These are phyloP conservation scores for Saposhnikovia divaricata DNA, from an alignment of 129 eudicot genomes.

Conservation along the genomic window DNA sequence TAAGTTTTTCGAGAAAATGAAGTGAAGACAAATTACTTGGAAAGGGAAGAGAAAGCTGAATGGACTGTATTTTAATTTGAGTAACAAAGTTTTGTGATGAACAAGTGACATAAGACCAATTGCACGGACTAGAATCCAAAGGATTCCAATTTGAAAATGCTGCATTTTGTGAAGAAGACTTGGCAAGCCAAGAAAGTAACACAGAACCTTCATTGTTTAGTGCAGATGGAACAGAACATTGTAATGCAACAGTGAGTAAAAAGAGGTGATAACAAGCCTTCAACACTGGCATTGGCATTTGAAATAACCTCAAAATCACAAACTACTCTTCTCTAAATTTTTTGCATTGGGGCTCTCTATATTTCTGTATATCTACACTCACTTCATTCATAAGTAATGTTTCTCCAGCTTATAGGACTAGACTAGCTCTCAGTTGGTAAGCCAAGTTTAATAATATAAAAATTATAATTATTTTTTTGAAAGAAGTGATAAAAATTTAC, in stretches of 20 bases:
- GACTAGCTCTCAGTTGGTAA: conserved; percentile 21
- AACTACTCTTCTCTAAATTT: conserved; percentile 35
- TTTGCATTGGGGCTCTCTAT: conserved; percentile 52
- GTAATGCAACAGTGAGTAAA: conserved; percentile 11
- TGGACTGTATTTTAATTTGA: conserved; percentile 40
- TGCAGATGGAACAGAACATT: conserved; percentile 16
- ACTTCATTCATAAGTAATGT: conserved; percentile 7
- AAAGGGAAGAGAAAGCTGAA: conserved; percentile 47
- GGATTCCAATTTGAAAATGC: conserved; percentile 53
- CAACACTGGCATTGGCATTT: conserved; percentile 39
- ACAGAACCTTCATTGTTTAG: conserved; percentile 44
- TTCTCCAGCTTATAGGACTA: conserved; percentile 2
- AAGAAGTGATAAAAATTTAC: background rate
- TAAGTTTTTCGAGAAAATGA: too few relatives aligned
- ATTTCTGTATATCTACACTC: conserved; percentile 4
- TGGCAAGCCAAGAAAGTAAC: conserved; percentile 54
- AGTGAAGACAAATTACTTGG: too few relatives aligned
- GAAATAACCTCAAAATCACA: conserved; percentile 47
- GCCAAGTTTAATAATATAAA: conserved; percentile 16
- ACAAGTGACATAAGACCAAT: conserved; percentile 63
- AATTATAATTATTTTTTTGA: background rate
- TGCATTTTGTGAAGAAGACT: conserved; percentile 27
- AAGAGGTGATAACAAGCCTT: conserved; percentile 26
- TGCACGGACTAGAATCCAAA: conserved; percentile 59
- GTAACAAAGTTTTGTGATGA: conserved; percentile 42